Evolutionary conservation across 805 yeast species (phyloP).

Genomic region (Huiozyma sinensis): DNA sequence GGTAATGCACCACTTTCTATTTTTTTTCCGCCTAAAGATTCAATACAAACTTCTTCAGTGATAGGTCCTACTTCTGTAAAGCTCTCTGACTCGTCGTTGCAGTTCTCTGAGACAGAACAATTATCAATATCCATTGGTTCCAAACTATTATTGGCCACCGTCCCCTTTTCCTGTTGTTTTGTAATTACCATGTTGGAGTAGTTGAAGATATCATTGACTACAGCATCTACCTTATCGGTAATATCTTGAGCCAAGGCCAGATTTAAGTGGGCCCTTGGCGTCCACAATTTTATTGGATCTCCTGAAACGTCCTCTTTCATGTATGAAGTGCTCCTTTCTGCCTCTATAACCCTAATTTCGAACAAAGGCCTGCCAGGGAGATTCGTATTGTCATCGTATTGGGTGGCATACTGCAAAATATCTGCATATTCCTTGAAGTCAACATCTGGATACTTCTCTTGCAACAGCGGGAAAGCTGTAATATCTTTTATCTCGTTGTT

Average conservation of each 20-base stretch:
- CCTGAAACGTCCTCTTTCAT: not conserved
- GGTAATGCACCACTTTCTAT: not conserved
- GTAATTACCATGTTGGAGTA: conserved; percentile 4
- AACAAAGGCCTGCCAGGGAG: conserved; percentile 6
- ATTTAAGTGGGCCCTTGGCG: conserved; percentile 15
- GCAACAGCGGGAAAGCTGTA: conserved; percentile 31
- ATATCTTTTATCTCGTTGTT: conserved; percentile 7
- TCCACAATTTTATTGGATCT: conserved; percentile 11
- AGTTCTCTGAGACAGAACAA: not conserved
- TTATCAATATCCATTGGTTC: not conserved
- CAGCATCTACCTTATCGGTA: conserved; percentile 7
- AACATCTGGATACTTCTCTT: conserved; percentile 12
- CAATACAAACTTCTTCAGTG: not conserved
- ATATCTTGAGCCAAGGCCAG: conserved; percentile 10
- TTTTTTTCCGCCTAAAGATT: not conserved
- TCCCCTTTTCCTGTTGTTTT: not conserved
- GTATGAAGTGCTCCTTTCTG: not conserved
- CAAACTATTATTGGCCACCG: not conserved
- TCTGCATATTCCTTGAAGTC: conserved; percentile 16
- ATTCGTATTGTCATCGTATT: conserved; percentile 6
- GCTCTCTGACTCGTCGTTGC: not conserved
- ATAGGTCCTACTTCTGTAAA: not conserved
- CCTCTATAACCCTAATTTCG: conserved; percentile 12
- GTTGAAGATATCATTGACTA: conserved; percentile 19
- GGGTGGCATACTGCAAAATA: conserved; percentile 9